Evolutionary conservation across 2,329 filamentous ascomycete genomes (phyloP), one percentile per base, ranked within the genome.

Genomic region (Aspergillus floridensis): DNA sequence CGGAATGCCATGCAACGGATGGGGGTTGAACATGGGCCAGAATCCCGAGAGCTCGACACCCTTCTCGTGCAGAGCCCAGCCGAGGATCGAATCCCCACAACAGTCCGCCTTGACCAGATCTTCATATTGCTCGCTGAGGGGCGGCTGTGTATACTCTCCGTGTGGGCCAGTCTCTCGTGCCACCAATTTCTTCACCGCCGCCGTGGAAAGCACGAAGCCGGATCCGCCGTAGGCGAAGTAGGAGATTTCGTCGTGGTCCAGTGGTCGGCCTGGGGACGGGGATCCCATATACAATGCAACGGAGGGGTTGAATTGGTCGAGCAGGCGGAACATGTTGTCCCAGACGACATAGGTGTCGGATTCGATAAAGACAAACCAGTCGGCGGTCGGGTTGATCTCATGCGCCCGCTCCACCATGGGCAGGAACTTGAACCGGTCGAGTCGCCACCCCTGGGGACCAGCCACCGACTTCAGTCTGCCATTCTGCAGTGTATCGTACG

Each of bases 401-500:
- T 81, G 83, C 0, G 82, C 79, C 29, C 78, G 72, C 59, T 84
- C 80, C 4, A 85, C 73, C 78, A 84, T 82, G 46, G 83, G 81
- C 31, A 85, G 67, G 62, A 85, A 85, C 68, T 85, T 85, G 76
- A 80, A 85, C 66, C 82, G 82, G 70, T 85, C 83, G 49, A 85
- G 74, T 26, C 72, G 77, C 83, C 83, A 84, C 2, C 82, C 82
- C 70, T 74, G 61, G 74, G 73, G 26, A 59, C 74, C 70, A 56
- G 47, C 59, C 5, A 64, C 26, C 65, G 73, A 14, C 66, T 67
- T 60, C 71, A 68, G 57, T 62, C 70, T 56, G 68, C 73, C 74
- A 10, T 74, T 74, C 4, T 65, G 65, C 5, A 82, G 77, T 48
- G 73, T 73, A 24, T 80, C 66, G 56, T 82, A 81, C 22, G 71